These are phyloP conservation scores for Piloderma croceum DNA, from an alignment of 768 basidiomycete species.

Conservation along the genomic window DNA sequence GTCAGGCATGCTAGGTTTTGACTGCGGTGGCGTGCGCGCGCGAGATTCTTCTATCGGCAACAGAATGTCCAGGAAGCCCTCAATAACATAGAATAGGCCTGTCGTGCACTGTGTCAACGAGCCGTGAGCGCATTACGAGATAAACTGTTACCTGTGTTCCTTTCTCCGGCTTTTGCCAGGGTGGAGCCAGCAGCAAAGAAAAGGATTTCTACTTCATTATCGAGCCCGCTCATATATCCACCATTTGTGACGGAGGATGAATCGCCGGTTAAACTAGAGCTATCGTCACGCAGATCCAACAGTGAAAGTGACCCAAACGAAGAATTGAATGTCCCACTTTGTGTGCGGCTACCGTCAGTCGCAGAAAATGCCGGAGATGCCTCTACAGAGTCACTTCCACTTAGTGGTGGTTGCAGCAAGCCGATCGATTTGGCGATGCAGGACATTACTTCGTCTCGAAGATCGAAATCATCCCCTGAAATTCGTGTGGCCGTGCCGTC, in stretches of 20 bases:
- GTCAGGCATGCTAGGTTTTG: constrained; percentile 18
- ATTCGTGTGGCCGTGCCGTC: constrained; percentile 20
- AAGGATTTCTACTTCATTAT: constrained; percentile 94
- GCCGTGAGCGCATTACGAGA: not conserved
- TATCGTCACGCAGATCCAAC: constrained; percentile 65
- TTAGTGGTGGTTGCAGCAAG: constrained; percentile 78
- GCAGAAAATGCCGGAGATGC: constrained; percentile 60
- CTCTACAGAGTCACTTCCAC: constrained; percentile 58
- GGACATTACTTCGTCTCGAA: constrained; percentile 95
- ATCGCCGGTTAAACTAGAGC: constrained; percentile 57
- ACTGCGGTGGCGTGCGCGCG: constrained; percentile 15
- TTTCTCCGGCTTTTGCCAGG: constrained; percentile 84
- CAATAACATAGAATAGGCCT: constrained; percentile 92
- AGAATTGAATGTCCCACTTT: constrained; percentile 42
- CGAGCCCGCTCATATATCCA: constrained; percentile 71
- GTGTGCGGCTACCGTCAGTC: constrained; percentile 32
- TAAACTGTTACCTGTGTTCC: constrained; percentile 60
- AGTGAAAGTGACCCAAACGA: constrained; percentile 73
- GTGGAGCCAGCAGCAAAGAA: constrained; percentile 86
- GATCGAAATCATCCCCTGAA: constrained; percentile 74
- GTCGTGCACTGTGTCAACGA: not conserved
- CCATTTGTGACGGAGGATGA: constrained; percentile 46
- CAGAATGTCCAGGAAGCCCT: constrained; percentile 91
- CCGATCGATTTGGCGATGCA: constrained; percentile 98
- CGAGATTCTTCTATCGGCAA: constrained; percentile 46